Conservation (phyloP, 1,139 yeast genomes). For the Suhomyces maxii region DNA sequence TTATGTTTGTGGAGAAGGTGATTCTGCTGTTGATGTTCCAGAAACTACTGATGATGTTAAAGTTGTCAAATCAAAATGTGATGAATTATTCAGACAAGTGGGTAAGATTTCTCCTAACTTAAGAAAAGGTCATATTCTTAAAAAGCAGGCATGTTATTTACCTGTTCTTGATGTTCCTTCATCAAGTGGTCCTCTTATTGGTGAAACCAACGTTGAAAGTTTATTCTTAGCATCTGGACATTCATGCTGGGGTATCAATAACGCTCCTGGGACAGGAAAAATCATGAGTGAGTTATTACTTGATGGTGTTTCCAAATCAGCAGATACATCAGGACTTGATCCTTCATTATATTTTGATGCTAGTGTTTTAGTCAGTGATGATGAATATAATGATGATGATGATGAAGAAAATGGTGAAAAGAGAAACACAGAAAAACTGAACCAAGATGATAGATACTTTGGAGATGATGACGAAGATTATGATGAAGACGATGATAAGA, state of each 20-base stretch:
- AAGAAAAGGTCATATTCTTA: slow-evolving; percentile 71
- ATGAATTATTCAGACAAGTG: slow-evolving; percentile 79
- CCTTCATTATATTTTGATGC: slow-evolving; percentile 88
- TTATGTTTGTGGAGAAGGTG: slow-evolving; percentile 97
- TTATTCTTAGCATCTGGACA: slow-evolving; percentile 88
- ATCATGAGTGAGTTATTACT: slow-evolving; percentile 82
- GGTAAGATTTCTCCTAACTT: slow-evolving; percentile 74
- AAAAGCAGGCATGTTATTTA: slow-evolving; percentile 91
- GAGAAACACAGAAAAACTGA: background rate
- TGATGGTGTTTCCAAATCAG: slow-evolving; percentile 80
- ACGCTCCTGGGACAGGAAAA: slow-evolving; percentile 96
- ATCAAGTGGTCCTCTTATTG: slow-evolving; percentile 89
- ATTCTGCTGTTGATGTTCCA: slow-evolving; percentile 84
- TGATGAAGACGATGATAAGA: slow-evolving; percentile 10
- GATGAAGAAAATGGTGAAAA: slow-evolving; percentile 16
- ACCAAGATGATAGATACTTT: slow-evolving; percentile 8
- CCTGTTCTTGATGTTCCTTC: slow-evolving; percentile 94
- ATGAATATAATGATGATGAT: slow-evolving; percentile 24
- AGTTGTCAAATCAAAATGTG: slow-evolving; percentile 85
- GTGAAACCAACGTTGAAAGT: slow-evolving; percentile 83
- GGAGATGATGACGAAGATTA: slow-evolving; percentile 16
- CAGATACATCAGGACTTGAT: slow-evolving; percentile 77
- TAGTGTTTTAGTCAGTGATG: slow-evolving; percentile 45
- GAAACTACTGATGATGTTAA: slow-evolving; percentile 93
- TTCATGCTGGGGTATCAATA: slow-evolving; percentile 98